A percentile compares a stretch with the other conserved stretches of the same genome.
Evolutionary conservation across 2,329 filamentous ascomycete genomes (phyloP).

Genomic region (Aspergillus ochraceus): DNA sequence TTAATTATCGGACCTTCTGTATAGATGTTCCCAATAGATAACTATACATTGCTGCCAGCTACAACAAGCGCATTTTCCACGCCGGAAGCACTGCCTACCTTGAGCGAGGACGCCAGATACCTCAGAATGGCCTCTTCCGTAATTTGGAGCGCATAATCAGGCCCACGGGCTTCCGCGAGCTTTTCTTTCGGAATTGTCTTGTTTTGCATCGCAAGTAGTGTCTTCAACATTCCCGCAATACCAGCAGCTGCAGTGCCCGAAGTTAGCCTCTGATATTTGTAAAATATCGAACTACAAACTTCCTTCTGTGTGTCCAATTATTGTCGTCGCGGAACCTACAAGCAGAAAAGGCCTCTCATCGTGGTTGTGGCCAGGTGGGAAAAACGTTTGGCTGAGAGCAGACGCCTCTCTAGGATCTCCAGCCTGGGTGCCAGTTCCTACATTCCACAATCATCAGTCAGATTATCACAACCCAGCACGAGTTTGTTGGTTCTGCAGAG

Average conservation of each 20-base stretch:
- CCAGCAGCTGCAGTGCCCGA: constrained; percentile 20
- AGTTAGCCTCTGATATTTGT: neutral
- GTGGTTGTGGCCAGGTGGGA: constrained; percentile 9
- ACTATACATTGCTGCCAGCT: neutral
- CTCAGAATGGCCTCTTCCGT: constrained; percentile 4
- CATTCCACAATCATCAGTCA: neutral
- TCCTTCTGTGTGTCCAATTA: constrained; percentile 36
- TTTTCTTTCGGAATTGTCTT: constrained; percentile 24
- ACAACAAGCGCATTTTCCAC: neutral
- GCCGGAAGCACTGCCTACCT: neutral
- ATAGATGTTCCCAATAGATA: constrained; percentile 4
- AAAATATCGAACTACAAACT: constrained; percentile 4
- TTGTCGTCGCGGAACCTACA: constrained; percentile 34
- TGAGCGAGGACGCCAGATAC: constrained; percentile 4
- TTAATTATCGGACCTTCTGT: constrained; percentile 6
- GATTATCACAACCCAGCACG: constrained; percentile 27
- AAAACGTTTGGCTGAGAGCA: constrained; percentile 26
- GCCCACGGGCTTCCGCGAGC: constrained; percentile 5
- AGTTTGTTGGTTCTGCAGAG: neutral
- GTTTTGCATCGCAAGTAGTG: constrained; percentile 43
- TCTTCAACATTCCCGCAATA: constrained; percentile 34
- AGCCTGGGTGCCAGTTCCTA: constrained; percentile 19
- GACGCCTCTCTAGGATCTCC: constrained; percentile 31
- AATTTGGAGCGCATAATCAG: constrained; percentile 8
- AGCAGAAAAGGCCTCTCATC: constrained; percentile 8